Evolutionary conservation across 2,329 filamentous ascomycete species (phyloP).

Genomic region (Cryphonectria japonica): DNA sequence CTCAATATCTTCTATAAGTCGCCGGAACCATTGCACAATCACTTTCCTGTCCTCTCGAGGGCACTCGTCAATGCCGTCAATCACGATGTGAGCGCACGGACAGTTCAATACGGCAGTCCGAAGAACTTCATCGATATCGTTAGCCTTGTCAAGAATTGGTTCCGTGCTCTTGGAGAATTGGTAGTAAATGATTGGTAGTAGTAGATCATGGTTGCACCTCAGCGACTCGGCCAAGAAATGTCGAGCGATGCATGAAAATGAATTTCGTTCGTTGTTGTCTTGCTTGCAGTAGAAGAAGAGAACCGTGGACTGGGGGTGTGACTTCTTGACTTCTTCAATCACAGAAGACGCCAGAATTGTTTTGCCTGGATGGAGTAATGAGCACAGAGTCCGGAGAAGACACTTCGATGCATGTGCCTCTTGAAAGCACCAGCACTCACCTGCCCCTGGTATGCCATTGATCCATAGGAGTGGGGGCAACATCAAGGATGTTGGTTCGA

Average conservation of each 20-base stretch:
- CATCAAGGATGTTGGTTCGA: constrained; percentile 29
- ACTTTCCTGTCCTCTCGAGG: constrained; percentile 36
- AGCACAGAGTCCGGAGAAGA: not conserved
- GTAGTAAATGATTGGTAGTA: constrained; percentile 39
- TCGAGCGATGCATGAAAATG: constrained; percentile 39
- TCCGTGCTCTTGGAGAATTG: constrained; percentile 38
- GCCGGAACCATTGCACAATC: constrained; percentile 38
- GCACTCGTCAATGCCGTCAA: constrained; percentile 50
- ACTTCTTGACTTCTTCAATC: constrained; percentile 38
- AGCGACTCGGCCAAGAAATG: constrained; percentile 42
- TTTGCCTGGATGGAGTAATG: constrained; percentile 1
- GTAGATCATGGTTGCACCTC: constrained; percentile 34
- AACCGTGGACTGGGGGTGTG: constrained; percentile 29
- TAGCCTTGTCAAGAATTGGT: constrained; percentile 34
- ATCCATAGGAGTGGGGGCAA: constrained; percentile 41
- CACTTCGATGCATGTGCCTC: too few relatives aligned
- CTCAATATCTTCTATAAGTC: constrained; percentile 7
- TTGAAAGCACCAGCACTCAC: constrained; percentile 31
- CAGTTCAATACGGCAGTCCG: constrained; percentile 35
- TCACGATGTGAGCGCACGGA: constrained; percentile 39
- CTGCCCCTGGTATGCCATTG: constrained; percentile 45
- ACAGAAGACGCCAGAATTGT: constrained; percentile 43
- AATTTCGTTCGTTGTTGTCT: constrained; percentile 37
- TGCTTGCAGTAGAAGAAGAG: constrained; percentile 47
- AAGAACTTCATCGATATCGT: constrained; percentile 38